Percentiles rank a stretch among this genome's conserved stretches.
Evolutionary conservation across 2,329 filamentous ascomycete genomes (phyloP).

Genomic region (Shiraia bambusicola): DNA sequence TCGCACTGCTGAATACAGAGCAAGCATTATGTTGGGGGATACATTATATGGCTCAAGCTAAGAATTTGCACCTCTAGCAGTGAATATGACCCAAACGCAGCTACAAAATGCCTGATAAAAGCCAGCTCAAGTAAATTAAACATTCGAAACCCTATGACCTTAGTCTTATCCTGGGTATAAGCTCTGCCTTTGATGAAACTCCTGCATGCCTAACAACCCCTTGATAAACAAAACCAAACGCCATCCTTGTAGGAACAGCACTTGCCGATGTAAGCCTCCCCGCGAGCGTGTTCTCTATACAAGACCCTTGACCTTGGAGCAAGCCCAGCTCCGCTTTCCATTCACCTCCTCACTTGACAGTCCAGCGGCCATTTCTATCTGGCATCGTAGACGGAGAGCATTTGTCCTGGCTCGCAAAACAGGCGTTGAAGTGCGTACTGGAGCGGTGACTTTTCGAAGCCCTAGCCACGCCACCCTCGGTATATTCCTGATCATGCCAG

Average conservation of each 20-base stretch:
- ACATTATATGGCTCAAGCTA: background rate
- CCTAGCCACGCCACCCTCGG: constrained; percentile 25
- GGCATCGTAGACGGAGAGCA: constrained; percentile 32
- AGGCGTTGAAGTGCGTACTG: constrained; percentile 28
- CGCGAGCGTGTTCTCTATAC: background rate
- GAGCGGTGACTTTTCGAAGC: constrained; percentile 26
- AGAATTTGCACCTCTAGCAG: background rate
- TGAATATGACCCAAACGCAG: constrained; percentile 2
- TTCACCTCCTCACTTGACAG: constrained; percentile 11
- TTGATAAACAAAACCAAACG: constrained; percentile 13
- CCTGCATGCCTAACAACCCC: constrained; percentile 2
- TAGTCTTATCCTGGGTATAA: constrained; percentile 11
- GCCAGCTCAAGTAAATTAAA: constrained; percentile 1
- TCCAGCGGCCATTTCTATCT: constrained; percentile 23
- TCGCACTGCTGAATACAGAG: too few relatives aligned
- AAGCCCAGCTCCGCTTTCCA: constrained; percentile 26
- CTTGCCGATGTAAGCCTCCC: background rate
- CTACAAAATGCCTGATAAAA: constrained; percentile 5
- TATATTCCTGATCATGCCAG: constrained; percentile 16
- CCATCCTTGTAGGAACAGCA: constrained; percentile 18
- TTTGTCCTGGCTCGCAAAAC: constrained; percentile 34
- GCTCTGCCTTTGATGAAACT: constrained; percentile 5
- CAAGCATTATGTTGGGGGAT: too few relatives aligned
- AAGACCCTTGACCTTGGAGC: constrained; percentile 13
- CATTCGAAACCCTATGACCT: too few relatives aligned